These are phyloP conservation scores for Alloteropsis semialata DNA, from an alignment of 176 grass and related monocot species.

Conservation along the genomic window DNA sequence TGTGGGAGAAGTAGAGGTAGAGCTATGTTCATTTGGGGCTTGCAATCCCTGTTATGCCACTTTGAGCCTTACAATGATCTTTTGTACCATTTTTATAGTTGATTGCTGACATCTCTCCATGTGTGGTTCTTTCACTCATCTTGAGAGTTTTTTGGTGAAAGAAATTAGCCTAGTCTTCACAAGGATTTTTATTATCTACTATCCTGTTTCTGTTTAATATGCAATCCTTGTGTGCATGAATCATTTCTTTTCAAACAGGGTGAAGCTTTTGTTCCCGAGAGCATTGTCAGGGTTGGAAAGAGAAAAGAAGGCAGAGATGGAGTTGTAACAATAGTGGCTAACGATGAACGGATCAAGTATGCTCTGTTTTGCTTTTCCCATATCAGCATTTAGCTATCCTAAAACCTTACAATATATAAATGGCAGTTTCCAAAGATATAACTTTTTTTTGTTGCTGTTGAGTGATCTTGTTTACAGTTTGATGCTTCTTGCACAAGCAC, in stretches of 20 bases:
- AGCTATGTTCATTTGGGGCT: neutral
- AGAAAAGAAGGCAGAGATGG: constrained; percentile 63
- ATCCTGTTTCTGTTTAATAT: neutral
- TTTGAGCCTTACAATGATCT: neutral
- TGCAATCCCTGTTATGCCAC: neutral
- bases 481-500: neutral
- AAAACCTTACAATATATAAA: neutral
- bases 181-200: neutral
- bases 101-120: neutral
- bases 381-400: neutral
- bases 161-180: neutral
- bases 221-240: neutral
- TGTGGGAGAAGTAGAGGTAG: neutral
- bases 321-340: constrained; percentile 49
- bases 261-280: constrained; percentile 91
- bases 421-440: neutral
- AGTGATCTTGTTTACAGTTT: neutral
- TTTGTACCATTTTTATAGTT: neutral
- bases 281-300: constrained; percentile 69
- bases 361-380: neutral
- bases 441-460: neutral
- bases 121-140: neutral
- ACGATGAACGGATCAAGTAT: constrained; percentile 86
- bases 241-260: constrained; percentile 53
- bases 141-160: neutral